These are phyloP conservation scores for Rutstroemia sp. DNA, from an alignment of 2,329 filamentous ascomycete genomes.

Conservation along the genomic window DNA sequence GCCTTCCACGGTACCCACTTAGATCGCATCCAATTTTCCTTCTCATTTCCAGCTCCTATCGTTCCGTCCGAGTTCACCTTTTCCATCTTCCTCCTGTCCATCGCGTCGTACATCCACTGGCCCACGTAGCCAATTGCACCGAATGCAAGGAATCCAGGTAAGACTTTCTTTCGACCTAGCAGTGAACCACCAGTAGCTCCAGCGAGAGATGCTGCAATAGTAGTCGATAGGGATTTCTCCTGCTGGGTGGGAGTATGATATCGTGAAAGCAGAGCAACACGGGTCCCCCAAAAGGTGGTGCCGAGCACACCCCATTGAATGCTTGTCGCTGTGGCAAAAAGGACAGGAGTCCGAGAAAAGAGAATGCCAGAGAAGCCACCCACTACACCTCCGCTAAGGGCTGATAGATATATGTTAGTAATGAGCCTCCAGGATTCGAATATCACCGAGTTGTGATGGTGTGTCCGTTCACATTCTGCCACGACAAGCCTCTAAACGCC, in stretches of 20 bases:
- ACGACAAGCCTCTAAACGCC: too few species aligned
- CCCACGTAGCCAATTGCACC: constrained; percentile 48
- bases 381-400: constrained; percentile 47
- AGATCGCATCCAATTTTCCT: constrained; percentile 41
- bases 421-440: background rate
- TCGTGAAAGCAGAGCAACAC: constrained; percentile 40
- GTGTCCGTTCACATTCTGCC: background rate
- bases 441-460: background rate
- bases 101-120: constrained; percentile 46
- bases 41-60: constrained; percentile 18
- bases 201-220: constrained; percentile 63
- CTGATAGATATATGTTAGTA: background rate
- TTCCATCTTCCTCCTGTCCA: constrained; percentile 37
- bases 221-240: constrained; percentile 61
- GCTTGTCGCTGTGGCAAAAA: constrained; percentile 67
- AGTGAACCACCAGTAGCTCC: constrained; percentile 56
- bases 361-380: constrained; percentile 67
- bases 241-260: constrained; percentile 39
- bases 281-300: constrained; percentile 60
- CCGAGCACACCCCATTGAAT: constrained; percentile 78
- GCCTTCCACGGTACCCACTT: constrained; percentile 66
- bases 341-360: constrained; percentile 55
- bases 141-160: constrained; percentile 54
- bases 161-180: constrained; percentile 45
- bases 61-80: too few species aligned